Conservation (phyloP, 2,329 filamentous ascomycete genomes). For the Septoria petroselini region DNA sequence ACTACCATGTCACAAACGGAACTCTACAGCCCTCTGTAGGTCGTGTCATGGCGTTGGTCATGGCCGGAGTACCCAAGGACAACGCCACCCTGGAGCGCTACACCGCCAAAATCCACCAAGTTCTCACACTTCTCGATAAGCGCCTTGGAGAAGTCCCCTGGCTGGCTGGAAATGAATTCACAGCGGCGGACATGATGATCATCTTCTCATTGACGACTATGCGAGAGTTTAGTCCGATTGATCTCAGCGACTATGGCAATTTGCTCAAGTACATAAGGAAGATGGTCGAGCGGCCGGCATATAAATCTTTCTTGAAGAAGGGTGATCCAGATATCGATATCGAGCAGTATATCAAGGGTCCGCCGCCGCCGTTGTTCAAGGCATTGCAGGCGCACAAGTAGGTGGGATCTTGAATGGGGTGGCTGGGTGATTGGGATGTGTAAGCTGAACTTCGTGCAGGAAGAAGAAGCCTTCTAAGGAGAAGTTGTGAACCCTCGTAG, state of each 20-base stretch:
- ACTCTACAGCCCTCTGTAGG: conserved; percentile 42
- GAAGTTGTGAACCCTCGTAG: no score
- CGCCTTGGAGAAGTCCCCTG: conserved; percentile 51
- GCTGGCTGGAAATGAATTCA: conserved; percentile 61
- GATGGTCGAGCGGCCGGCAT: conserved; percentile 31
- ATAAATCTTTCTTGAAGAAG: conserved; percentile 35
- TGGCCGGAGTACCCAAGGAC: conserved; percentile 31
- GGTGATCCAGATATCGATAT: conserved; percentile 34
- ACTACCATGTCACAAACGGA: conserved; percentile 48
- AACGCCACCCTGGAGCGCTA: conserved; percentile 36
- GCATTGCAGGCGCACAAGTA: conserved; percentile 9
- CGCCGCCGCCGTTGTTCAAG: not conserved
- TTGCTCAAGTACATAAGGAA: conserved; percentile 35
- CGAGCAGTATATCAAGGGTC: conserved; percentile 21
- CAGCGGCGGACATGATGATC: conserved; percentile 64
- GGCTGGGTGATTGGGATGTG: not conserved
- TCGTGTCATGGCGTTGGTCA: conserved; percentile 32
- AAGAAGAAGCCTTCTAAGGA: not conserved
- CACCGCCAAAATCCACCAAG: conserved; percentile 38
- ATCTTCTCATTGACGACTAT: conserved; percentile 61
- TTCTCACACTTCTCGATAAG: conserved; percentile 50
- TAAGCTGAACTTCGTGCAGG: no score
- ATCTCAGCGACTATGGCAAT: conserved; percentile 26
- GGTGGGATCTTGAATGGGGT: not conserved
- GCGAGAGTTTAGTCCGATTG: conserved; percentile 39